Evolutionary conservation across 805 yeast genomes (phyloP).

Genomic region (Suhomyces tanzawaensis): DNA sequence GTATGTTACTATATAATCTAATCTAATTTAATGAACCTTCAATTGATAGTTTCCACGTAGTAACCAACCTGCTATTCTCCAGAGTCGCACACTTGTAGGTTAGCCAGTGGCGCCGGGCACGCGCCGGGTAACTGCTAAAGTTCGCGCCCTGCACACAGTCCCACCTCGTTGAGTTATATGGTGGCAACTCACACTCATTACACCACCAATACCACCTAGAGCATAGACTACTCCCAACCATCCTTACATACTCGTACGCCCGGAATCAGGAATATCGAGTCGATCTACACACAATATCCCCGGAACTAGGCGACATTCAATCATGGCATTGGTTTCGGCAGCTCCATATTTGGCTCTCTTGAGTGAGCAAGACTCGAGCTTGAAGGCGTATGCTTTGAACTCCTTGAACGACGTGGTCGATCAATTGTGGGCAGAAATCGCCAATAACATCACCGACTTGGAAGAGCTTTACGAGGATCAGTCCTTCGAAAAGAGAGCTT

Average conservation of each 20-base stretch:
- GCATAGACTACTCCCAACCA: not conserved
- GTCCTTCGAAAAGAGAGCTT: slow-evolving; percentile 65
- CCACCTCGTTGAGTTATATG: slow-evolving; percentile 1
- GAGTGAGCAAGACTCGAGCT: slow-evolving; percentile 71
- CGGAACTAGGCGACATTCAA: not conserved
- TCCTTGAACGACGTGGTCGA: slow-evolving; percentile 81
- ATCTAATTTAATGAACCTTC: not conserved
- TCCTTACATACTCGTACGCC: not conserved
- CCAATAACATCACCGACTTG: slow-evolving; percentile 81
- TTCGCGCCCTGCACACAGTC: not conserved
- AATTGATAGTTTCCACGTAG: too few species aligned
- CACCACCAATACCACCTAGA: not conserved
- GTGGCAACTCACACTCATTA: slow-evolving; percentile 1
- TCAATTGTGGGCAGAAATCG: slow-evolving; percentile 96
- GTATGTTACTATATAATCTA: not conserved
- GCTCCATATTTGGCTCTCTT: slow-evolving; percentile 89
- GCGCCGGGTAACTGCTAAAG: slow-evolving; percentile 4
- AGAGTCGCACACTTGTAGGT: not conserved
- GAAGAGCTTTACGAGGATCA: slow-evolving; percentile 90
- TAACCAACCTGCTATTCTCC: too few species aligned
- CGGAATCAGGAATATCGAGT: not conserved
- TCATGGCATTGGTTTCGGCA: slow-evolving; percentile 73
- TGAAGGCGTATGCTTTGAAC: slow-evolving; percentile 81
- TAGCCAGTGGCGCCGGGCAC: not conserved
- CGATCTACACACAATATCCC: not conserved